phyloP scores from a whole-genome alignment of 352 stramenopile genomes.

The Phytophthora foliorum region DNA sequence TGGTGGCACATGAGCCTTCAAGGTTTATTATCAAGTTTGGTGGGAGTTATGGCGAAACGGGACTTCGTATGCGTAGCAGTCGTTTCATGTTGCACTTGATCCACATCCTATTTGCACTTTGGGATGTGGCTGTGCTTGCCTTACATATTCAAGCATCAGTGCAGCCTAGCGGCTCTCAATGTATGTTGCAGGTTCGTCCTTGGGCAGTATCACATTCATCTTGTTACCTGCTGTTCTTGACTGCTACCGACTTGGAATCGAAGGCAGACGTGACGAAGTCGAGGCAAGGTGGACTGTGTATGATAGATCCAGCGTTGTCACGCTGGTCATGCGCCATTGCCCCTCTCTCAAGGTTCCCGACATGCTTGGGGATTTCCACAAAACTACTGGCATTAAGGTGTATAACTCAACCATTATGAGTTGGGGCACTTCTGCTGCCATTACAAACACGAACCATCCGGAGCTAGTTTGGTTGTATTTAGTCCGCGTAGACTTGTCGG shows the following conservation, averaged over 20 bases:
- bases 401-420: slow-evolving; percentile 47
- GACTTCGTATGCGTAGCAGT: neutral
- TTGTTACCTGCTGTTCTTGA: slow-evolving; percentile 44
- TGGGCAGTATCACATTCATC: slow-evolving; percentile 27
- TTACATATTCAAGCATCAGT: slow-evolving; percentile 37
- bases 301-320: slow-evolving; percentile 29
- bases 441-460: slow-evolving; percentile 39
- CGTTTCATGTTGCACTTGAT: neutral
- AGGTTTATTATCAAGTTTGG: neutral
- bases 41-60: neutral
- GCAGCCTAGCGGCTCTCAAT: slow-evolving; percentile 15
- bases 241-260: slow-evolving; percentile 28
- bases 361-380: slow-evolving; percentile 30
- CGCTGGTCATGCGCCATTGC: slow-evolving; percentile 43
- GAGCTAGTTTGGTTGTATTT: slow-evolving; percentile 28
- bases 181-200: slow-evolving; percentile 35
- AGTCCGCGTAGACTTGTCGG: slow-evolving; percentile 30
- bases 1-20: neutral
- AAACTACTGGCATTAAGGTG: slow-evolving; percentile 35
- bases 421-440: slow-evolving; percentile 35
- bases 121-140: slow-evolving; percentile 28
- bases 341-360: slow-evolving; percentile 29
- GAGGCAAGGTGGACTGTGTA: slow-evolving; percentile 21
- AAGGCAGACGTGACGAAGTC: slow-evolving; percentile 15
- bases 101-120: slow-evolving; percentile 11